Evolutionary conservation across 495 filamentous ascomycete species (phyloP), one percentile per base, ranked within the genome.

Genomic region (Immersiella caudata): DNA sequence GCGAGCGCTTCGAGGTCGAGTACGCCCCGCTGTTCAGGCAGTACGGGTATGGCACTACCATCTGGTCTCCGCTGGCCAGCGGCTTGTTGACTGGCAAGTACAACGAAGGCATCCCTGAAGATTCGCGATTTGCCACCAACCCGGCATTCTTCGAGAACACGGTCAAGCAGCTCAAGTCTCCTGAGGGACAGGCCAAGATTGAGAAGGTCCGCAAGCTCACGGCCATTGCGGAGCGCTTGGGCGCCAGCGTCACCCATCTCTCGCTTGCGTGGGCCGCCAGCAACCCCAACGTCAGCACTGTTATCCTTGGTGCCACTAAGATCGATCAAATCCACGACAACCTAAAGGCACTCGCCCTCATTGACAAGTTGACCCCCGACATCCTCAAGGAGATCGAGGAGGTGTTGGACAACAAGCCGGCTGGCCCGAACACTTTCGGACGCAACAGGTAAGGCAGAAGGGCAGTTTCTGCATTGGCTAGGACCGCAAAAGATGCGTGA

Each of bases 11-110:
- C 21, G 93, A 97, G 80, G 82, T 84, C 62, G 89, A 96, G 73
- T 96, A 85, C 79, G 83, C 82, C 60, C 85, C 78, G 29, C 75
- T 93, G 20, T 92, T 86, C 70, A 75, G 84, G 59, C 79, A 88
- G 12, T 85, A 86, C 71, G 86, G 89, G 12, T 79, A 88, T 29
- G 90, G 91, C n/a, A 78, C 91, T 69, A 94, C 92, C 12, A 86
- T 85, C 24, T 94, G 86, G 76, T 87, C 83, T 6, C 92, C 91
- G 6, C 79, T 94, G 27, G 87, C 88, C 70, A 83, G 81, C 33
- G 91, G 91, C 2, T 69, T 93, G 24, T 76, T 94, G 67, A 92
- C 87, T 0, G 91, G 92, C 21, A 94, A 94, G 79, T 94, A 94
- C 79, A 92, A 93, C 76, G 84, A 91, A 35, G 85, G 81, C 25